Base-by-base conservation (phyloP, 1,139 yeast genomes). In the Chernovozyma aurita region DNA sequence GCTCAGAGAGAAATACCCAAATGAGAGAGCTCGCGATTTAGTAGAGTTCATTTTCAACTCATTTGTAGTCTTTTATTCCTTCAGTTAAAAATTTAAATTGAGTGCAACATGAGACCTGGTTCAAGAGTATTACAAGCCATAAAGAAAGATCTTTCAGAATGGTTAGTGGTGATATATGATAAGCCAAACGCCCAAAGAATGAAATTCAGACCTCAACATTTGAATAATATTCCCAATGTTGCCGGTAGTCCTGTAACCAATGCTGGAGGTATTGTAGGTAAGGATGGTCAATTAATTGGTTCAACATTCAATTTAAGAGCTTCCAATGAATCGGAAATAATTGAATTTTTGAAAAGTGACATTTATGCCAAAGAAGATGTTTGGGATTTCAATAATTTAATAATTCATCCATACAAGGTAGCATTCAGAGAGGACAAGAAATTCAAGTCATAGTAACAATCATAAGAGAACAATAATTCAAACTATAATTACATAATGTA, bases 341-440 rank as follows among this genome's bases (percentile, higher is more conserved):
- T 76, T 30, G 77, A 73, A 24, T 53, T 78, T 34, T 63, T 82
- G 50, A 66, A 74, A 46, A 47, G 58, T 34, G 90, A 82, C 50
- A 53, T 76, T 24, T 82, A 76, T 53, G 70, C 73, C 42, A 65
- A 61, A 42, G 59, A 65, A 26, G 85, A 82, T 0, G 70, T 81
- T 36, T 82, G 88, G 88, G 87, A 82, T 51, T 49, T 80, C 39
- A 73, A 73, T 29, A 69, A 65, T 36, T 76, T 70, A 28, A 51
- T 72, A 42, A 69, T 79, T 32, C 67, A 69, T 48, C 84, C 83
- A 3, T 36, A 34, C 36, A 36, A 35, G 20, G 28, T 35, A 18
- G 39, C 37, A 4, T 20, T 32, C 13, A 35, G 41, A 30, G 37
- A 37, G 13, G 40, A 24, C 20, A 37, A 37, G 18, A 16, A 22